phyloP scores from a whole-genome alignment of 768 basidiomycete species.

The Polyporus arcularius region DNA sequence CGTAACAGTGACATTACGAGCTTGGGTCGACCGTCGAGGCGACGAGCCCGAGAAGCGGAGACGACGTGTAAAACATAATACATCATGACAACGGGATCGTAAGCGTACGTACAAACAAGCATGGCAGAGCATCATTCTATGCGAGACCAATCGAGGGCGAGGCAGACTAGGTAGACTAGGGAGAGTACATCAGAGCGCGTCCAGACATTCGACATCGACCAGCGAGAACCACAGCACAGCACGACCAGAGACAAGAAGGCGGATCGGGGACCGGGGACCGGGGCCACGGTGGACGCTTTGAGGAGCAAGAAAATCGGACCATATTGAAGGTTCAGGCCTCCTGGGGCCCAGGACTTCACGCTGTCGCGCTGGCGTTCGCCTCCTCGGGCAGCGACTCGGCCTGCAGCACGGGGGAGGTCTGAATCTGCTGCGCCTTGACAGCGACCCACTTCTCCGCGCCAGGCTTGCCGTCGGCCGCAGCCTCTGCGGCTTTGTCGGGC shows the following conservation, averaged over 20 bases:
- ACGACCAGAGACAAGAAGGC: constrained; percentile 13
- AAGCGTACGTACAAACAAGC: constrained; percentile 8
- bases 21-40: background rate
- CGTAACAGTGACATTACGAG: background rate
- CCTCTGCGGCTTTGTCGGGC: constrained; percentile 40
- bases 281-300: background rate
- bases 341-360: background rate
- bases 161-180: background rate
- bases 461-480: constrained; percentile 23
- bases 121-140: constrained; percentile 5
- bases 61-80: constrained; percentile 1
- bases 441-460: constrained; percentile 76
- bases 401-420: background rate
- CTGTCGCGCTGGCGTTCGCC: background rate
- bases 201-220: constrained; percentile 12
- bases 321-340: background rate
- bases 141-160: background rate
- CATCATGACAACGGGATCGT: constrained; percentile 1
- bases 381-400: background rate
- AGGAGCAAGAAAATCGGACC: background rate
- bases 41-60: background rate
- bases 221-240: constrained; percentile 10
- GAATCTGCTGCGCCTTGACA: constrained; percentile 48
- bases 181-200: constrained; percentile 3
- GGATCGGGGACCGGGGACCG: background rate